Evolutionary conservation across 805 yeast genomes (phyloP).

Genomic region (Komagataella pseudopastoris): DNA sequence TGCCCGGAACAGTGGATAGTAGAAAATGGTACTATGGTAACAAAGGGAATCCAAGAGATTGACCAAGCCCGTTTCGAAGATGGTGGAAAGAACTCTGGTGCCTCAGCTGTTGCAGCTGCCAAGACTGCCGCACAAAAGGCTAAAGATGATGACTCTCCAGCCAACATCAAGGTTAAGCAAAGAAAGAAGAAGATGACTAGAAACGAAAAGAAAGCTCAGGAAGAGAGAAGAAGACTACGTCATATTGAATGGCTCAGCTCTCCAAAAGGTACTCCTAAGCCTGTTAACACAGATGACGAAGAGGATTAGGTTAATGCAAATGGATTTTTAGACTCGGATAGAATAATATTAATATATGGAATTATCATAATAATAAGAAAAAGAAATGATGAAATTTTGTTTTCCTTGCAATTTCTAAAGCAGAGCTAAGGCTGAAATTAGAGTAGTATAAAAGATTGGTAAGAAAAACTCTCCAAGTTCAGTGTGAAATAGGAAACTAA

Average conservation of each 20-base stretch:
- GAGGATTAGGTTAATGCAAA: constrained; percentile 23
- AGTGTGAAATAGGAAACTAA: not conserved
- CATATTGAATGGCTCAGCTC: constrained; percentile 89
- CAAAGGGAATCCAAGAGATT: constrained; percentile 66
- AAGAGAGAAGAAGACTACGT: constrained; percentile 87
- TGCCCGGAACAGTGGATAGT: constrained; percentile 99
- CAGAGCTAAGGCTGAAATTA: too few relatives aligned
- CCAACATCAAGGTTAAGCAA: constrained; percentile 83
- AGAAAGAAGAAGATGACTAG: constrained; percentile 97
- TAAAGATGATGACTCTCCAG: constrained; percentile 82
- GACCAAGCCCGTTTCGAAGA: constrained; percentile 78
- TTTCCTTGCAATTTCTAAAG: too few relatives aligned
- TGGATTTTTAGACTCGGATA: constrained; percentile 1
- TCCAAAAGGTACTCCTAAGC: constrained; percentile 97
- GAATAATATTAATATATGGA: not conserved
- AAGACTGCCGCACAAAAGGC: constrained; percentile 31
- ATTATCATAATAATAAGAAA: too few relatives aligned
- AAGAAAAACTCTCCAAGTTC: not conserved
- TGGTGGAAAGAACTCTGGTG: constrained; percentile 37
- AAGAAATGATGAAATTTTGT: too few relatives aligned
- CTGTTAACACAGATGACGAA: constrained; percentile 88
- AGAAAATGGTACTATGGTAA: constrained; percentile 81
- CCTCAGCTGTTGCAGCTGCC: constrained; percentile 31
- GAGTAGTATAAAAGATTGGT: too few relatives aligned
- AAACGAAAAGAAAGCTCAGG: constrained; percentile 86